Percentiles rank a stretch among this genome's conserved stretches.
Evolutionary conservation across 257 asterid genomes (phyloP).

Genomic region (Ophiorrhiza pumila): DNA sequence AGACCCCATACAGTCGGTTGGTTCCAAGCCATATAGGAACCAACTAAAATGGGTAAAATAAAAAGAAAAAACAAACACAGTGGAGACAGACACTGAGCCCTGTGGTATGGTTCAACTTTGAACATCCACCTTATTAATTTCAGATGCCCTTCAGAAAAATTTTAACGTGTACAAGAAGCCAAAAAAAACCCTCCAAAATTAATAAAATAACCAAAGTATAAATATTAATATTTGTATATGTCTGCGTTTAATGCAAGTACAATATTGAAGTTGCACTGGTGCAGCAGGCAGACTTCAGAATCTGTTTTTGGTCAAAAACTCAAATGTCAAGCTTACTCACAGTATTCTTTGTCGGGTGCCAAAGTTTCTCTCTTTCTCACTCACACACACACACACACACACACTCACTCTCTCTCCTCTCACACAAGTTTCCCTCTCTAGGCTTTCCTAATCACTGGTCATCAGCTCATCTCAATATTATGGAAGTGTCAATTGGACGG

Average conservation of each 20-base stretch:
- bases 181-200: conserved; percentile 3
- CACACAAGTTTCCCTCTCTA: conserved; percentile 1
- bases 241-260: not conserved
- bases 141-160: not conserved
- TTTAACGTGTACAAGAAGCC: conserved; percentile 27
- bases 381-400: not conserved
- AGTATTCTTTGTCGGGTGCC: conserved; percentile 52
- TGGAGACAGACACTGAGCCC: not conserved
- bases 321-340: conserved; percentile 36
- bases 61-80: conserved; percentile 15
- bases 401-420: conserved; percentile 4
- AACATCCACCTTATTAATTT: conserved; percentile 18
- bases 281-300: not conserved
- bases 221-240: not conserved
- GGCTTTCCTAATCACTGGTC: conserved; percentile 28
- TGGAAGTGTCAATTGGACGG: conserved; percentile 33
- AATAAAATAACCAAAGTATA: not conserved
- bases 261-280: not conserved
- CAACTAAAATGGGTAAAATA: not conserved
- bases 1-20: not conserved
- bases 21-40: not conserved
- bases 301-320: conserved; percentile 30
- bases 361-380: conserved; percentile 24
- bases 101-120: conserved; percentile 20
- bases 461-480: conserved; percentile 20